Evolutionary conservation across 1,139 yeast genomes (phyloP).

Genomic region (Yamadazyma jaroonii): DNA sequence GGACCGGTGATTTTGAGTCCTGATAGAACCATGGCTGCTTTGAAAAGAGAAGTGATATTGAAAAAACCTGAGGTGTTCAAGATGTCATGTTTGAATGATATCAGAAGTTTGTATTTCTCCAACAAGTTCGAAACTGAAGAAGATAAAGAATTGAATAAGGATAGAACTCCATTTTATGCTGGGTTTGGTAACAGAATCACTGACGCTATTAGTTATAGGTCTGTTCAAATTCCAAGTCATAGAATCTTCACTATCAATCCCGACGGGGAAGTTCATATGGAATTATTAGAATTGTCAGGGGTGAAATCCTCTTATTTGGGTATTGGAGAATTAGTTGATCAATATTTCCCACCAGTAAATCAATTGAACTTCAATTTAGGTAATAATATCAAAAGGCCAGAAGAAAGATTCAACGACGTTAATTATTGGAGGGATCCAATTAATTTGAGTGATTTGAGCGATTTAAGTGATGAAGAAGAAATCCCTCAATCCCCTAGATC

Average conservation of each 20-base stretch:
- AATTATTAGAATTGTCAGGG: conserved; percentile 90
- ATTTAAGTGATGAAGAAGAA: conserved; percentile 34
- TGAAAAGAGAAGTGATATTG: conserved; percentile 84
- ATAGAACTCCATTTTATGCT: conserved; percentile 83
- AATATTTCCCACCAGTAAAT: conserved; percentile 88
- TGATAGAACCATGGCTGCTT: conserved; percentile 94
- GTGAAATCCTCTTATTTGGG: conserved; percentile 83
- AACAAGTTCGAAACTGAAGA: conserved; percentile 7
- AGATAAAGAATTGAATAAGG: conserved; percentile 16
- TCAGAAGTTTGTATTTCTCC: conserved; percentile 60
- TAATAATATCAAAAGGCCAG: conserved; percentile 30
- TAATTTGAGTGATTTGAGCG: conserved; percentile 58
- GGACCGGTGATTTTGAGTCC: conserved; percentile 98
- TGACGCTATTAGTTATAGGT: conserved; percentile 92
- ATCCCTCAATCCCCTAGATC: conserved; percentile 16
- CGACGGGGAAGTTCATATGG: conserved; percentile 97
- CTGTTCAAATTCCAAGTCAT: conserved; percentile 92
- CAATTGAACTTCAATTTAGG: conserved; percentile 36
- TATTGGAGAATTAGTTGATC: conserved; percentile 94
- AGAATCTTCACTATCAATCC: conserved; percentile 95
- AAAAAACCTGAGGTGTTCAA: conserved; percentile 97
- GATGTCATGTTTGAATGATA: conserved; percentile 93
- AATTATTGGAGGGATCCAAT: conserved; percentile 91
- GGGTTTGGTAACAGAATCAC: conserved; percentile 98
- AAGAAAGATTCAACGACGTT: conserved; percentile 77